Evolutionary conservation across 225 moss, liverwort and hornwort genomes (phyloP).

Genomic region (Bryoerythrophyllum caledonicum): DNA sequence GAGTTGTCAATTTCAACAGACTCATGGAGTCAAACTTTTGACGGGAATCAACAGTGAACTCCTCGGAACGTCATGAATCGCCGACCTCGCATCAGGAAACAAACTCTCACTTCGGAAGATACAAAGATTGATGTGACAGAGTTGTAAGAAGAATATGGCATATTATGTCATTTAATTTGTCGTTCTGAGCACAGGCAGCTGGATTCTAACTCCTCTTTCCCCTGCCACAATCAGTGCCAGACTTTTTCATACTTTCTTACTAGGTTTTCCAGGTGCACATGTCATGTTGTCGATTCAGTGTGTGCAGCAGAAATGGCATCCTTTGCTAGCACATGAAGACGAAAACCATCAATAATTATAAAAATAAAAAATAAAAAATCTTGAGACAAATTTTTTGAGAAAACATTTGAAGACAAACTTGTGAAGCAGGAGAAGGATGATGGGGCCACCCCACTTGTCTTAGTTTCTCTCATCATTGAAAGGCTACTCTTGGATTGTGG

Average conservation of each 20-base stretch:
- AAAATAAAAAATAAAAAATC: neutral
- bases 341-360: neutral
- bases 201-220: neutral
- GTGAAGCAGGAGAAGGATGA: neutral
- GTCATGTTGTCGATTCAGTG: no score
- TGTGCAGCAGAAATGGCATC: no score
- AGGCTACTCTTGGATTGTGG: neutral
- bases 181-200: neutral
- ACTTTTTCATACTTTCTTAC: neutral
- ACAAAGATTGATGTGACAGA: no score
- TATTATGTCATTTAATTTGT: neutral
- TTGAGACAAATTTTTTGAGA: neutral
- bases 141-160: neutral
- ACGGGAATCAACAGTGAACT: no score
- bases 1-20: no score
- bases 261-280: neutral
- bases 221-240: neutral
- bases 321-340: neutral
- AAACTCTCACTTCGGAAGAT: no score
- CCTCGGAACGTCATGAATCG: no score
- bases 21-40: no score
- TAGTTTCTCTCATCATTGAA: neutral
- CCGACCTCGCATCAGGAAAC: no score
- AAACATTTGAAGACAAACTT: constrained; percentile 5
- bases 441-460: neutral